Base-by-base conservation (phyloP, 768 basidiomycete genomes). In the Paxillus ammoniavirescens region DNA sequence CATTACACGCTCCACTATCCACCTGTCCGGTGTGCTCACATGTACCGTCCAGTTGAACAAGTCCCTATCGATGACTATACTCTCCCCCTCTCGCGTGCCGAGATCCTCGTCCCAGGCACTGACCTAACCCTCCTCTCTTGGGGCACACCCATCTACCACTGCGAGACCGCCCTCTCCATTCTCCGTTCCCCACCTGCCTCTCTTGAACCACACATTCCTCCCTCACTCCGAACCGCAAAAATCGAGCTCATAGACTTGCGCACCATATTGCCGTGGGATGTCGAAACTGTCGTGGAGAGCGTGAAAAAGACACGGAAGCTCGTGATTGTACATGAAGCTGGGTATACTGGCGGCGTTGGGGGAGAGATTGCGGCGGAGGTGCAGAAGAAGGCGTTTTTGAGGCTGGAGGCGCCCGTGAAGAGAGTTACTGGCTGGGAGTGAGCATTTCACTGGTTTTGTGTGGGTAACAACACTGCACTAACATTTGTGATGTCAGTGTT, bases 341-440 rank as follows among this genome's bases (percentile, higher is more conserved):
- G 92, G 3, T 80, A 84, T 65, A 90, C 88, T 2, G 92, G 84
- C 2, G 91, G 94, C 18, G 89, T 86, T n/a, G 93, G 92, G 10
- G 88, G 86, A 12, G 92, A 98, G 66, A 91, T 98, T 41, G 86
- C 87, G n/a, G 90, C 91, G 0, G 91, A 95, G 71, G 75, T 98
- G 5, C 92, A 92, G 73, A 88, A 88, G 70, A 75, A 87, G 54
- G 93, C 90, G 59, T 97, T 97, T 73, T 75, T 97, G 63, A 87
- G 87, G 67, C 72, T 98, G 47, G 82, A 91, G 50, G 93, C 94
- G 8, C 94, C 94, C 0, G 87, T 98, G 21, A 88, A 80, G 63
- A 75, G 93, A 38, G 83, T 98, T 15, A 83, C 90, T 2, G 92
- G 91, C 28, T 98, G 95, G 95, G 94, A 97, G 93, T 95, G 63